Base-by-base conservation (phyloP, 768 basidiomycete genomes). In the Hysterangium stoloniferum region DNA sequence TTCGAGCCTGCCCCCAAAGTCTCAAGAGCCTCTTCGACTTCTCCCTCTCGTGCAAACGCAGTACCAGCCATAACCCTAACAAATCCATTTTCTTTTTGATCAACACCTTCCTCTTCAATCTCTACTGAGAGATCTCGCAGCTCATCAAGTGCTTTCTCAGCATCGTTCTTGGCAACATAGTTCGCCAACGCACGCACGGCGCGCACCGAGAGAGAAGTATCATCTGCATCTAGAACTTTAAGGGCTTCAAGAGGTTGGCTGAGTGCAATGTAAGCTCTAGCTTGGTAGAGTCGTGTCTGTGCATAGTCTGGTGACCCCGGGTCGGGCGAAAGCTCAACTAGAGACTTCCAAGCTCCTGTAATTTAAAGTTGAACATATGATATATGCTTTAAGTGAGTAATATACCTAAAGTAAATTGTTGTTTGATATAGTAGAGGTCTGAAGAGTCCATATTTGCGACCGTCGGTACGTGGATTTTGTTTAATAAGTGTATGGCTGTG, bases 21-120 rank as follows among this genome's bases (percentile, higher is more conserved):
- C 66, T 95, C 93, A 22, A 96, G 69, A 1, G 92, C 93, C 67
- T 97, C 93, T 65, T 96, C 93, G 9, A 86, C 67, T 67, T 96
- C 93, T 2, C 83, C 85, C 13, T 87, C 87, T 29, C 78, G 70
- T 13, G 82, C 76, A 64, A 95, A 95, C 1, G 90, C 88, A 11
- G 84, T 90, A n/a, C 83, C 91, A 27, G 89, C 88, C 17, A 90
- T 67, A 25, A 89, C 86, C 47, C 80, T 73, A 5, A 94, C 89
- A 37, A 80, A 63, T 17, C 79, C 77, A 62, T 81, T 88, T 56
- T 88, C 89, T 52, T 71, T 74, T 19, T 80, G 76, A n/a, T 68
- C 74, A 1, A 74, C 75, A 43, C 84, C 84, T 15, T 68, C 75
- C 59, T 87, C 88, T 20, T 84, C 86, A 35, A 85, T 80, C 65